A percentile compares a stretch with the other conserved stretches of the same genome.
These are phyloP conservation scores for Ettlia oleoabundans DNA, from an alignment of 139 green algal species.

Conservation along the genomic window DNA sequence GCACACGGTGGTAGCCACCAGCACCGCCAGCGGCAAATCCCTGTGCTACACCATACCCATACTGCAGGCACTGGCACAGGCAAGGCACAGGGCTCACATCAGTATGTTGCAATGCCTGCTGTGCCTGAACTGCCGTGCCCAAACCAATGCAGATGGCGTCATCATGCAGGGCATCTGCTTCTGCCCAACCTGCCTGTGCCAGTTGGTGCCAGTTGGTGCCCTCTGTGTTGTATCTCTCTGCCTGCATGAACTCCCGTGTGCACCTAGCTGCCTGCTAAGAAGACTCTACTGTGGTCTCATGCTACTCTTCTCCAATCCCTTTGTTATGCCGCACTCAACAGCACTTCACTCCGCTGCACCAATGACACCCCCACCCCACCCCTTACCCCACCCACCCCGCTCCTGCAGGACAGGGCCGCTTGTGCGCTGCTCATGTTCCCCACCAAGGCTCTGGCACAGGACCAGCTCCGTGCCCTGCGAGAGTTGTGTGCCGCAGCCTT, in stretches of 20 bases:
- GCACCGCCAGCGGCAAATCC: conserved; percentile 93
- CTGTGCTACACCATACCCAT: conserved; percentile 92
- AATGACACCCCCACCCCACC: not conserved
- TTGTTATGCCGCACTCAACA: not conserved
- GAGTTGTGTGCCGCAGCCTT: conserved; percentile 63
- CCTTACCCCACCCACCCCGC: not conserved
- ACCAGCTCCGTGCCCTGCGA: conserved; percentile 79
- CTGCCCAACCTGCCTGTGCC: no score
- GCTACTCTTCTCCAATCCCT: no score
- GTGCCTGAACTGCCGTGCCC: not conserved
- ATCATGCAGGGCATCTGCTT: no score
- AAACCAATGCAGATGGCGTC: no score
- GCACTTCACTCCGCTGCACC: not conserved
- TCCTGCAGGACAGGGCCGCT: conserved; percentile 48
- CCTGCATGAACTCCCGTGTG: no score
- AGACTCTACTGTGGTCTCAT: no score
- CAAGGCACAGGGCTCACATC: not conserved
- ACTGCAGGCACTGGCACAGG: conserved; percentile 58
- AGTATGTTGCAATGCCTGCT: not conserved
- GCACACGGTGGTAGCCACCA: conserved; percentile 87
- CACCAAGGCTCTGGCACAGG: conserved; percentile 87
- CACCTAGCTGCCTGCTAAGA: no score
- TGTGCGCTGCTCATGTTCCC: conserved; percentile 94
- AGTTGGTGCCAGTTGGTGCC: no score
- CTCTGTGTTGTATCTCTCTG: no score